Base-by-base conservation (phyloP, 805 yeast genomes). In the Wickerhamomyces mucosus region DNA sequence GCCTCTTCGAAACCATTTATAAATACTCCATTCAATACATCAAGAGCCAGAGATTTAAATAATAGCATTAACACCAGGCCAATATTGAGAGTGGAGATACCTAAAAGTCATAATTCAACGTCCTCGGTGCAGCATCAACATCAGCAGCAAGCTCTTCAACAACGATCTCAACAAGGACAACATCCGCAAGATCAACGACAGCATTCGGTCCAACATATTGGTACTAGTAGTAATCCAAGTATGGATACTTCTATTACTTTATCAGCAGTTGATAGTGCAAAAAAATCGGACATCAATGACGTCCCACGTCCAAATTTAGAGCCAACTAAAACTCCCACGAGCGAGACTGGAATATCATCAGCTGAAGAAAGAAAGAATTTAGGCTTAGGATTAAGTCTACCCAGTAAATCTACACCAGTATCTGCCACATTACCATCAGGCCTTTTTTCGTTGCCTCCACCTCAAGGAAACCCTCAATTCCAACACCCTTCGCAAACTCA, bases 361-460 rank as follows among this genome's bases (percentile, higher is more conserved):
- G n/a, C n/a, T n/a, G n/a, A n/a, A 19, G n/a, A 17, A 27, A n/a
- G n/a, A n/a, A n/a, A n/a, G n/a, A n/a, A n/a, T n/a, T n/a, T n/a
- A n/a, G n/a, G n/a, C n/a, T n/a, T n/a, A n/a, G 26, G 26, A 13
- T 14, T 23, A 15, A 33, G 37, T n/a, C 14, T 37, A 10, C 38
- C 45, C 3, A 36, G 27, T 19, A 48, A 50, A 33, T 45, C 54
- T 11, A 45, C 51, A 10, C 61, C 63, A 4, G 32, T 51, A 3
- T 43, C 55, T 7, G 59, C 58, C 1, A 35, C 59, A 4, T 36
- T 53, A 31, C 63, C 63, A 7, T 49, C 51, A 15, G 53, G 51
- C 5, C 41, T 55, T 6, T 46, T 51, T 29, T 36, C 46, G 19
- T 37, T 58, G 21, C 61, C 61, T 1, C 58, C 51, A n/a, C 61